phyloP scores from a whole-genome alignment of 257 asterid genomes.

The Nicotiana attenuata region DNA sequence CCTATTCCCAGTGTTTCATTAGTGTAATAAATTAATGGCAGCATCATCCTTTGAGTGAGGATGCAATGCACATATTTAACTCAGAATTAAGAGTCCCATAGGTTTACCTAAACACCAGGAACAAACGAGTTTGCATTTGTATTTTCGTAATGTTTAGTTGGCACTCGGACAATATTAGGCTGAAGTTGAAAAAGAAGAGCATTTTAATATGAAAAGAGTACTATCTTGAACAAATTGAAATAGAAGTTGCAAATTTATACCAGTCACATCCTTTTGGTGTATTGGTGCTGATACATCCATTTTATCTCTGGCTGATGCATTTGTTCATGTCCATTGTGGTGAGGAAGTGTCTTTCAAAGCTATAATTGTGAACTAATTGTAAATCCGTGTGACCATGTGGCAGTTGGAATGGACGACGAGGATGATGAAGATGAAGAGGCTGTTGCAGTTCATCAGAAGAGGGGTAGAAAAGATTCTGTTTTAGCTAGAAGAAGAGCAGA shows the following conservation, averaged over 20 bases:
- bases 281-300: background rate
- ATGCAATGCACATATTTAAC: background rate
- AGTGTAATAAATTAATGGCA: background rate
- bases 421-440: slow-evolving; percentile 29
- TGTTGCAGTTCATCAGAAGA: slow-evolving; percentile 33
- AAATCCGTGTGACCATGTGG: background rate
- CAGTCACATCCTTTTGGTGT: background rate
- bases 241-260: background rate
- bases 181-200: background rate
- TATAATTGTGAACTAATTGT: background rate
- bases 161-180: background rate
- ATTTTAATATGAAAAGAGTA: background rate
- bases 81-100: background rate
- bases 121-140: background rate
- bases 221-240: background rate
- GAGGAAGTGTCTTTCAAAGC: background rate
- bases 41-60: background rate
- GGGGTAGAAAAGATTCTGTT: slow-evolving; percentile 36
- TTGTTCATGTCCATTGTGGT: background rate
- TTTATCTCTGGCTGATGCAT: background rate
- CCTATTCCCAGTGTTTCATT: background rate
- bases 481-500: slow-evolving; percentile 34
- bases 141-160: background rate
- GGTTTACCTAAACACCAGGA: background rate
- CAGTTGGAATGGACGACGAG: slow-evolving; percentile 39